A percentile compares a stretch with the other conserved stretches of the same genome.
Evolutionary conservation across 331 rosid genomes (phyloP).

Genomic region (Saraca asoca): DNA sequence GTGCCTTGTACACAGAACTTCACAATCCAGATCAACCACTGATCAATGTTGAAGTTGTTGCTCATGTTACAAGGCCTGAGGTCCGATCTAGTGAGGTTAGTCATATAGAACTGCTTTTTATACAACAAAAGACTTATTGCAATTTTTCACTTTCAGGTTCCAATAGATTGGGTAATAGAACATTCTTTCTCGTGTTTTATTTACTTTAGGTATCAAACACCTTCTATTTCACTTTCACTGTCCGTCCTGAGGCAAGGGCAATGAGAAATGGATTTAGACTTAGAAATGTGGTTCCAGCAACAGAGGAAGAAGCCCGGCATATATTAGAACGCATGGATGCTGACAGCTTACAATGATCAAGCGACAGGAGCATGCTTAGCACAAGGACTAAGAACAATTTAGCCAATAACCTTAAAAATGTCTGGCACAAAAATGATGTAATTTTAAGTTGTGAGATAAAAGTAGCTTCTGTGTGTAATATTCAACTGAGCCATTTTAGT

Average conservation of each 20-base stretch:
- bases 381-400: not conserved
- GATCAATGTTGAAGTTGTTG: slow-evolving; percentile 86
- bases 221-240: slow-evolving; percentile 73
- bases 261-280: slow-evolving; percentile 58
- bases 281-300: slow-evolving; percentile 77
- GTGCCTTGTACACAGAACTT: slow-evolving; percentile 73
- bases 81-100: slow-evolving; percentile 55
- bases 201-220: too few species aligned
- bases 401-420: too few species aligned
- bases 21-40: slow-evolving; percentile 76
- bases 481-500: too few species aligned
- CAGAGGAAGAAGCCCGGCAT: slow-evolving; percentile 85
- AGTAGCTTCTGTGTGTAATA: too few species aligned
- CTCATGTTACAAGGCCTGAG: slow-evolving; percentile 72
- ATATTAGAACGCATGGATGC: slow-evolving; percentile 79
- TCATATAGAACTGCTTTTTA: not conserved
- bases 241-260: slow-evolving; percentile 74
- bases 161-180: too few species aligned
- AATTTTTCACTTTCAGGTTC: too few species aligned
- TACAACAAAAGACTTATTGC: not conserved
- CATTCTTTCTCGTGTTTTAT: too few species aligned
- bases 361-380: slow-evolving; percentile 8
- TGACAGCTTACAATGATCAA: slow-evolving; percentile 48
- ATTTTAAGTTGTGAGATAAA: too few species aligned
- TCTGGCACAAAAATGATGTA: too few species aligned